Conservation (phyloP, 179 eudicot species). For the Carnegiea gigantea region DNA sequence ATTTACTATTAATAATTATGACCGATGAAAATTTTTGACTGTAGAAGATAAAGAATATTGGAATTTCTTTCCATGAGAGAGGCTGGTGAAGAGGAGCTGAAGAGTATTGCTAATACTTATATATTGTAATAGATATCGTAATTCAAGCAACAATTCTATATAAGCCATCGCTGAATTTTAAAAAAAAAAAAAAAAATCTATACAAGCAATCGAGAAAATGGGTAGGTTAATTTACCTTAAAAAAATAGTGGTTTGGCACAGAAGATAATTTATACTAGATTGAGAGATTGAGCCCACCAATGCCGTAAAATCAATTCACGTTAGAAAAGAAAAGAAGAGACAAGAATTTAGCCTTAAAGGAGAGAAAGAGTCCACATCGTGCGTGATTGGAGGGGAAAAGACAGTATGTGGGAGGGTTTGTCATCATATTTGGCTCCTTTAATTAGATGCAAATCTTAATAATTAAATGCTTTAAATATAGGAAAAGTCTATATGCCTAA, state of each 20-base stretch:
- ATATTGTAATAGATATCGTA: too few species aligned
- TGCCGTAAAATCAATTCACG: background rate
- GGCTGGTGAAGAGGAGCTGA: too few species aligned
- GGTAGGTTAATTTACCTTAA: conserved; percentile 14
- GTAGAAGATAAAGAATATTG: too few species aligned
- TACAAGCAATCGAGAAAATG: background rate
- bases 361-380: conserved; percentile 11
- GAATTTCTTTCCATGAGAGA: too few species aligned
- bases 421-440: conserved; percentile 21
- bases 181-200: too few species aligned
- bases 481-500: conserved; percentile 15
- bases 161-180: too few species aligned
- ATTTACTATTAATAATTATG: too few species aligned
- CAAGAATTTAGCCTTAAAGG: conserved; percentile 7
- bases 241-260: conserved; percentile 19
- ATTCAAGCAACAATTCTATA: too few species aligned
- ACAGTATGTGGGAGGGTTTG: conserved; percentile 24
- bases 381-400: conserved; percentile 23
- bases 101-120: too few species aligned
- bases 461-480: background rate
- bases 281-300: conserved; percentile 16
- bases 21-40: too few species aligned
- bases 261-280: conserved; percentile 13
- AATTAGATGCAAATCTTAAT: conserved; percentile 19
- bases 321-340: background rate